Conservation (phyloP, 768 basidiomycete species). For the Russula olivacea region DNA sequence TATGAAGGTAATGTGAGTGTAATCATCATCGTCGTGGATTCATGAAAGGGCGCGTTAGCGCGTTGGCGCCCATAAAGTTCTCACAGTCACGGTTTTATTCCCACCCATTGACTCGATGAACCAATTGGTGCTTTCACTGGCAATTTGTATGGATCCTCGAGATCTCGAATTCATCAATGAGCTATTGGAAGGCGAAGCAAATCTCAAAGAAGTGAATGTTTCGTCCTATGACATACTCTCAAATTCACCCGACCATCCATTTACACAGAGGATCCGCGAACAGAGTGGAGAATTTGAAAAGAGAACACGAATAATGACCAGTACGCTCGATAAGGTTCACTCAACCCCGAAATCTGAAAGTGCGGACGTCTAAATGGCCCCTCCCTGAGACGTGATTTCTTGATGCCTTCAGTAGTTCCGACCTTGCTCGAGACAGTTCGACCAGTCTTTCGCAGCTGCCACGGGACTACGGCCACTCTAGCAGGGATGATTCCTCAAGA, state of each 20-base stretch:
- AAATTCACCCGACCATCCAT: neutral
- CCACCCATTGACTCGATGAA: neutral
- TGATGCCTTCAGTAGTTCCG: constrained; percentile 43
- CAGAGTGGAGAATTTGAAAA: constrained; percentile 71
- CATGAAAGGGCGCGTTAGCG: neutral
- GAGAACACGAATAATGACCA: constrained; percentile 64
- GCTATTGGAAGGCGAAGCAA: constrained; percentile 20
- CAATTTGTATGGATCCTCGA: constrained; percentile 19
- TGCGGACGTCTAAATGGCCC: constrained; percentile 32
- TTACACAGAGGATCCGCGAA: constrained; percentile 67
- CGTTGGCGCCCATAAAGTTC: neutral
- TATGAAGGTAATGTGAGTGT: constrained; percentile 48
- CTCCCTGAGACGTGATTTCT: neutral
- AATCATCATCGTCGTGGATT: neutral
- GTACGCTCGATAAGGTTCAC: constrained; percentile 73
- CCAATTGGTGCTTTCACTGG: neutral
- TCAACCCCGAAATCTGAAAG: constrained; percentile 58
- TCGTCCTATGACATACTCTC: neutral
- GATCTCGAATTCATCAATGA: constrained; percentile 22
- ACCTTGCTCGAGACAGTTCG: constrained; percentile 50
- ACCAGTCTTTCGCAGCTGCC: constrained; percentile 52
- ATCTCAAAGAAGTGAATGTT: constrained; percentile 22
- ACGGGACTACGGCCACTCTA: constrained; percentile 45
- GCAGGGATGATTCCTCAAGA: constrained; percentile 57
- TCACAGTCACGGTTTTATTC: neutral